Base-by-base conservation (phyloP, 768 basidiomycete genomes). In the Agaricus subrufescens region DNA sequence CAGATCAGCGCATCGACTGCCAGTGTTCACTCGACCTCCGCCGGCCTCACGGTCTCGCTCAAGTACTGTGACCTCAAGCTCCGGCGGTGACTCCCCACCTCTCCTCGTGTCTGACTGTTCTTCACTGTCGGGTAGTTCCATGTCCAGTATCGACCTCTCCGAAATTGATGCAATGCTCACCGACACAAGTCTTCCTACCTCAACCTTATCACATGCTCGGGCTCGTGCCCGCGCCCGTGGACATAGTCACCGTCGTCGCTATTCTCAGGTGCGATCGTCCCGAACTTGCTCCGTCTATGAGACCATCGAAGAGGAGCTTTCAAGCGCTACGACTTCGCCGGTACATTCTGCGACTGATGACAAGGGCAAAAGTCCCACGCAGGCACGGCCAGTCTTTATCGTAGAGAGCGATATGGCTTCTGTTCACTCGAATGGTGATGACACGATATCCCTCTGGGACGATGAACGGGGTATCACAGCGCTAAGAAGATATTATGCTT, bases 131-230 rank as follows among this genome's bases (percentile, higher is more conserved):
- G 86, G 83, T 4, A 86, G 85, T 31, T 91, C 89, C 0, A 82
- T 87, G 66, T 89, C 87, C 0, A 90, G 89, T 69, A 84, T 91
- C 54, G 89, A 92, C 66, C 66, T 91, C 2, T 76, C 79, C 0
- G 82, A 83, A 1, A 67, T 92, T 53, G 83, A 83, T 58, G 59
- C 71, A 3, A 67, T 82, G 15, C 75, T 92, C 15, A 67, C 83
- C 4, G 84, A 83, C 46, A 66, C 76, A 0, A 80, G 83, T 0
- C 75, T 82, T 40, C 82, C 85, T 0, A 64, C 73, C 30, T 73
- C 81, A 8, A 77, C 66, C 23, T 69, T 67, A 7, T 69, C 73
- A 2, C 70, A 81, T 31, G 68, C 75, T 45, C 68, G 75, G 23
- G 69, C 74, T 19, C 78, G 83, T 4, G 72, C 76, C 25, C 73